A percentile compares a stretch with the other conserved stretches of the same genome.
phyloP scores from a whole-genome alignment of 2,329 filamentous ascomycete species.

The Pestalotiopsis sp. region DNA sequence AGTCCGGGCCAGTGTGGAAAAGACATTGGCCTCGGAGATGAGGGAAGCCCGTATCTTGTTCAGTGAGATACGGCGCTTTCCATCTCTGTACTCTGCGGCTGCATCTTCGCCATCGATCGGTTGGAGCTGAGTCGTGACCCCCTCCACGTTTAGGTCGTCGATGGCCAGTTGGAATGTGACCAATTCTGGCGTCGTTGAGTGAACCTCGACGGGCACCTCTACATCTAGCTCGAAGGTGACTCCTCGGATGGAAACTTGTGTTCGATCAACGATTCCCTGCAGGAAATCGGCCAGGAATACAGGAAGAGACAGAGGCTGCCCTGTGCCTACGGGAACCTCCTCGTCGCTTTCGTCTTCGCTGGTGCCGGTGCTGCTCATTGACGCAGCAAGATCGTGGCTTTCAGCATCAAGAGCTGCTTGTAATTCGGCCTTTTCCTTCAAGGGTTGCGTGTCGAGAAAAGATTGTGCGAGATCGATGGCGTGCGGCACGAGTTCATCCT shows the following conservation, averaged over 20 bases:
- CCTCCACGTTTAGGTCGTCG: slow-evolving; percentile 68
- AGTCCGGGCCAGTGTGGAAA: slow-evolving; percentile 61
- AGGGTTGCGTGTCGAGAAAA: slow-evolving; percentile 73
- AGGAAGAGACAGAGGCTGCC: slow-evolving; percentile 70
- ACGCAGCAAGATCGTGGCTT: slow-evolving; percentile 64
- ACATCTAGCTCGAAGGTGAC: slow-evolving; percentile 70
- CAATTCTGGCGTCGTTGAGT: slow-evolving; percentile 49
- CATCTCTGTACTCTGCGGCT: slow-evolving; percentile 55
- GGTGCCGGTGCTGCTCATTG: slow-evolving; percentile 48
- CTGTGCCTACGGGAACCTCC: slow-evolving; percentile 66
- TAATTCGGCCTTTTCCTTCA: slow-evolving; percentile 66
- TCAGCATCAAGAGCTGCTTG: slow-evolving; percentile 70
- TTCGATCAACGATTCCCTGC: slow-evolving; percentile 73
- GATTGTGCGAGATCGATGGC: slow-evolving; percentile 76
- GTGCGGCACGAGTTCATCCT: slow-evolving; percentile 60
- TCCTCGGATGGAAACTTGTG: slow-evolving; percentile 66
- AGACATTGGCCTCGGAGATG: slow-evolving; percentile 69
- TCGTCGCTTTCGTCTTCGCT: slow-evolving; percentile 68
- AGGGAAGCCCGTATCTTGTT: slow-evolving; percentile 65
- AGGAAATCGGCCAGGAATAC: slow-evolving; percentile 72
- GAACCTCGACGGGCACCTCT: slow-evolving; percentile 54
- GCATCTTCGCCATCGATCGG: slow-evolving; percentile 30
- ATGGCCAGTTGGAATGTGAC: slow-evolving; percentile 69
- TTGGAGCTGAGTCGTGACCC: slow-evolving; percentile 52
- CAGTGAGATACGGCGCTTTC: slow-evolving; percentile 68